Evolutionary conservation across 2,329 filamentous ascomycete genomes (phyloP), one percentile per base, ranked within the genome.

Genomic region (Endoconidiophora laricicola): DNA sequence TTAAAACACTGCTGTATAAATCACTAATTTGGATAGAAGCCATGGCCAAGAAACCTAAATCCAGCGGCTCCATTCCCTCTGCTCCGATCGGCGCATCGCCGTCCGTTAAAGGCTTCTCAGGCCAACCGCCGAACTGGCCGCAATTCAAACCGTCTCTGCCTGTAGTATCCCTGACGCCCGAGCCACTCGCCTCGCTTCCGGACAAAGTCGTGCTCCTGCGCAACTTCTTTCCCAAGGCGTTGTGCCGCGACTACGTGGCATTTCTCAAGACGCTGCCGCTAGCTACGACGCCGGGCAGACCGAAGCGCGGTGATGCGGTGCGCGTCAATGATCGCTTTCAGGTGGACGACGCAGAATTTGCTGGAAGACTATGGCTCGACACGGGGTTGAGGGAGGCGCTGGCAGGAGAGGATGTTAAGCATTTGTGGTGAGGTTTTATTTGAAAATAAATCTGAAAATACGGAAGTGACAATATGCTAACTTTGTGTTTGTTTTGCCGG

Each of bases 281-380:
- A 43, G 74, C 73, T 42, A 93, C 86, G 1, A 94, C 86, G 0
- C 86, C 86, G 0, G 78, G 78, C 0, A 79, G 78, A 54, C 86
- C 86, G 1, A 90, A 84, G 62, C 79, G 78, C 54, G 86, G 84
- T 44, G 81, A 91, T 50, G 87, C 87, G 1, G 73, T 86, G 6
- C 74, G 90, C 36, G 83, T 94, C 44, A 95, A 95, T 61, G 90
- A 95, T 61, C 78, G 90, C 9, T 94, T 83, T 58, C 86, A 94
- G 65, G 68, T 94, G 18, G 69, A 87, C 24, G 88, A 95, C 65
- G 65, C 75, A 24, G 63, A 56, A 0, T 94, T 95, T 62, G 84
- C 88, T 0, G 71, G 78, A 58, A 69, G 73, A 49, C 64, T 95
- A 12, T 96, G 88, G 87, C 71, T 72, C 42, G 72, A 76, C 54